A percentile compares a stretch with the other conserved stretches of the same genome.
Evolutionary conservation across 2,329 filamentous ascomycete species (phyloP).

Genomic region (Nemania bipapillata): DNA sequence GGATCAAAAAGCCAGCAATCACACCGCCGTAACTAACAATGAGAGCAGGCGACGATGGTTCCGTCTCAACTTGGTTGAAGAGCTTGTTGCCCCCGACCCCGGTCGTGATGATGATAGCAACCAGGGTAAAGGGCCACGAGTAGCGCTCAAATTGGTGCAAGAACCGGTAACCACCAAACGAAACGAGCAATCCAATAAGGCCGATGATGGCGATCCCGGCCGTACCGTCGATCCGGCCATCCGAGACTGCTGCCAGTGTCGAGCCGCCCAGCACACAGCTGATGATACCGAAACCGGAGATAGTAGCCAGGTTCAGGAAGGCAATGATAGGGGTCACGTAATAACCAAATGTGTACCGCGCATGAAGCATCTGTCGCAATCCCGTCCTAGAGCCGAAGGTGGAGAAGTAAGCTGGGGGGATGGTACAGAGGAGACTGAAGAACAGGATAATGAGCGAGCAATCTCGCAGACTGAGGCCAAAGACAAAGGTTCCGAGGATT

Average conservation of each 20-base stretch:
- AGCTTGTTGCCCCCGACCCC: constrained; percentile 30
- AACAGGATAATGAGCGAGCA: constrained; percentile 70
- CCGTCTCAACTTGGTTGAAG: constrained; percentile 18
- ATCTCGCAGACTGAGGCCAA: constrained; percentile 68
- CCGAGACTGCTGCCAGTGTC: constrained; percentile 65
- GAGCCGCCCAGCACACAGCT: constrained; percentile 70
- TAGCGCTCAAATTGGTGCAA: constrained; percentile 69
- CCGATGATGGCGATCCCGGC: constrained; percentile 71
- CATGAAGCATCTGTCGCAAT: constrained; percentile 74
- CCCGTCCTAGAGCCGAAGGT: constrained; percentile 70
- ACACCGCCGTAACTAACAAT: constrained; percentile 29
- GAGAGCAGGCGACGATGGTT: background rate
- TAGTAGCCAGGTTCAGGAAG: constrained; percentile 70
- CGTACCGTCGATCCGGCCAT: constrained; percentile 60
- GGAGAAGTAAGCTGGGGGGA: constrained; percentile 67
- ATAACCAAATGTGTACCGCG: constrained; percentile 68
- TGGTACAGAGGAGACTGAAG: constrained; percentile 66
- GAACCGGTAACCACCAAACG: constrained; percentile 69
- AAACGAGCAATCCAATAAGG: constrained; percentile 66
- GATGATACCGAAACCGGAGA: constrained; percentile 72
- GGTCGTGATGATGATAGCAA: constrained; percentile 61
- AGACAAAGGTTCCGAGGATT: constrained; percentile 68
- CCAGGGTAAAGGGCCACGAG: constrained; percentile 66
- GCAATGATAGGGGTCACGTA: constrained; percentile 70
- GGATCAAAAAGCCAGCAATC: constrained; percentile 47